These are phyloP conservation scores for Daldinia sp. DNA, from an alignment of 2,329 filamentous ascomycete species.

Conservation along the genomic window DNA sequence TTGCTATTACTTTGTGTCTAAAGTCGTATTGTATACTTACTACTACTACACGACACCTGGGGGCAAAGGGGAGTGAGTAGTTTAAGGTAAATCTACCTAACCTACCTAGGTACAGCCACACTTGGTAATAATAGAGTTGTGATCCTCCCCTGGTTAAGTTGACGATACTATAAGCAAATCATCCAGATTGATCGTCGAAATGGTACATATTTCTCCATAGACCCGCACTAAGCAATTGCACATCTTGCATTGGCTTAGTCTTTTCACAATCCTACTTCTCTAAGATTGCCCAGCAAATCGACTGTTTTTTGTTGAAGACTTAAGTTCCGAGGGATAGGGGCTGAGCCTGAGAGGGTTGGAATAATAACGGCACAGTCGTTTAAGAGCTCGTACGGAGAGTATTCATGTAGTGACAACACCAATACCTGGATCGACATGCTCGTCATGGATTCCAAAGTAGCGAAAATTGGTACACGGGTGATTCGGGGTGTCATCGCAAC, in stretches of 20 bases:
- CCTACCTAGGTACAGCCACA: not conserved
- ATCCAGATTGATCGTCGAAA: slow-evolving; percentile 4
- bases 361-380: slow-evolving; percentile 3
- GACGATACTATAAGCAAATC: slow-evolving; percentile 4
- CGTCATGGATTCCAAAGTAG: slow-evolving; percentile 9
- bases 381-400: not conserved
- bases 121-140: not conserved
- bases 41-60: not conserved
- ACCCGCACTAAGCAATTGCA: slow-evolving; percentile 11
- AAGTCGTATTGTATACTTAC: not conserved
- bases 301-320: not conserved
- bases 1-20: not conserved
- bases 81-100: not conserved
- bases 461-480: slow-evolving; percentile 6
- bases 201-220: slow-evolving; percentile 9
- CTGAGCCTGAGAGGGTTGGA: not conserved
- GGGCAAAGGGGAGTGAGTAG: not conserved
- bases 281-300: not conserved
- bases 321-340: not conserved
- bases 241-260: not conserved
- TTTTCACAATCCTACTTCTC: not conserved
- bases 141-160: not conserved
- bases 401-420: slow-evolving; percentile 1
- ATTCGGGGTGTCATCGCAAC: slow-evolving; percentile 12
- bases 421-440: slow-evolving; percentile 10